A percentile compares a stretch with the other conserved stretches of the same genome.
phyloP scores from a whole-genome alignment of 1,284 basidiomycete species.

The Boletus sp. region DNA sequence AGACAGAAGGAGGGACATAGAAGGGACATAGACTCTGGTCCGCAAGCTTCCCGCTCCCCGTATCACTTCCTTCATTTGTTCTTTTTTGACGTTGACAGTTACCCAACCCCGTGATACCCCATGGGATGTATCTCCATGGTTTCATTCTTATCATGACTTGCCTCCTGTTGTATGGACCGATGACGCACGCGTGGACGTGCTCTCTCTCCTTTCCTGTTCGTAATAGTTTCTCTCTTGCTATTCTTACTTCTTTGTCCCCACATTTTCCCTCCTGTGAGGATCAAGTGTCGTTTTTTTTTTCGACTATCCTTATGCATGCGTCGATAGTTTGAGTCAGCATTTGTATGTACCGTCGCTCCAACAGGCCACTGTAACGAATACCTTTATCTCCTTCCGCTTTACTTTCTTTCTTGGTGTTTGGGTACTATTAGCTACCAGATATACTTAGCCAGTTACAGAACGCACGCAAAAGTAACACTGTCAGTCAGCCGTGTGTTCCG shows the following conservation, averaged over 20 bases:
- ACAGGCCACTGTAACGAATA: conserved; percentile 14
- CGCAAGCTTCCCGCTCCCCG: neutral
- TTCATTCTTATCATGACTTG: conserved; percentile 10
- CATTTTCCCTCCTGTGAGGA: neutral
- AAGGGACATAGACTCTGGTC: neutral
- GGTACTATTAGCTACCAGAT: too few species aligned
- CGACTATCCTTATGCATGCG: conserved; percentile 12
- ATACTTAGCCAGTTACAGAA: too few species aligned
- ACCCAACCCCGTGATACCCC: conserved; percentile 26
- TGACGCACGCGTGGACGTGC: neutral
- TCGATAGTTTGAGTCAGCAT: conserved; percentile 11
- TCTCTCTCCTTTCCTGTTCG: neutral
- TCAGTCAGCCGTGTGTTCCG: too few species aligned
- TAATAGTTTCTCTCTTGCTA: neutral
- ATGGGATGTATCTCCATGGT: conserved; percentile 12
- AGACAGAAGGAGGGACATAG: conserved; percentile 39
- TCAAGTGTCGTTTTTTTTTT: neutral
- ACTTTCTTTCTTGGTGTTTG: too few species aligned
- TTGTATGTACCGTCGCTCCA: conserved; percentile 19
- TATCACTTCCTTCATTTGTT: neutral
- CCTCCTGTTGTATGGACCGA: conserved; percentile 2
- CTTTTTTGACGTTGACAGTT: conserved; percentile 17
- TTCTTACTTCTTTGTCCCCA: neutral
- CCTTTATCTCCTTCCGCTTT: neutral
- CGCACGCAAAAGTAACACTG: too few species aligned